Percentiles rank a stretch among this genome's conserved stretches.
phyloP scores from a whole-genome alignment of 768 basidiomycete species.

The Hortiboletus flavorubellus region DNA sequence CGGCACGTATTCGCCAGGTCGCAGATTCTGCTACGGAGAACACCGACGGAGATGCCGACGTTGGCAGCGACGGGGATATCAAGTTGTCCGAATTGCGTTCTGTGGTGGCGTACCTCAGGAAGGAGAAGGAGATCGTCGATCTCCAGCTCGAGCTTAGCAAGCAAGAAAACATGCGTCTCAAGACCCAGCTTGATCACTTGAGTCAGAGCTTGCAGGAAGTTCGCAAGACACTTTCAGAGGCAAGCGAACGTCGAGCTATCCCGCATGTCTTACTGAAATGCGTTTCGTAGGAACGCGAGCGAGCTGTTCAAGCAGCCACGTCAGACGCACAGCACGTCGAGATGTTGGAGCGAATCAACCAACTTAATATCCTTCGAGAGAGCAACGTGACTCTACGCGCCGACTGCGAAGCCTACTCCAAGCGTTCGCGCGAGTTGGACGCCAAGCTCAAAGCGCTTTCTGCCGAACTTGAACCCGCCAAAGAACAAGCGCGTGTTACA shows the following conservation, averaged over 20 bases:
- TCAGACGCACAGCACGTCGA: constrained; percentile 81
- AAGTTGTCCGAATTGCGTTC: constrained; percentile 73
- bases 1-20: constrained; percentile 72
- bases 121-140: constrained; percentile 91
- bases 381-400: constrained; percentile 83
- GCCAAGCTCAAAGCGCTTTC: constrained; percentile 54
- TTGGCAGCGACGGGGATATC: constrained; percentile 50
- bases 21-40: constrained; percentile 49
- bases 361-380: constrained; percentile 80
- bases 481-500: constrained; percentile 62
- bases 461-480: constrained; percentile 67
- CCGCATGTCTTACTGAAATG: neutral
- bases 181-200: constrained; percentile 72
- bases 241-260: constrained; percentile 25
- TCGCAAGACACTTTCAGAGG: constrained; percentile 68
- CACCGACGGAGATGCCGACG: constrained; percentile 42
- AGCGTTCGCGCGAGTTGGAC: constrained; percentile 67
- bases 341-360: constrained; percentile 81
- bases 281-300: constrained; percentile 67
- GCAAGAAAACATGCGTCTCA: constrained; percentile 71
- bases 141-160: constrained; percentile 79
- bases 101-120: constrained; percentile 77
- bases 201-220: constrained; percentile 68
- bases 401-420: constrained; percentile 68
- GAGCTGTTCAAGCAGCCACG: constrained; percentile 63